A percentile compares a stretch with the other conserved stretches of the same genome.
These are phyloP conservation scores for Crucihimalaya himalaica DNA, from an alignment of 345 rosid genomes.

Conservation along the genomic window DNA sequence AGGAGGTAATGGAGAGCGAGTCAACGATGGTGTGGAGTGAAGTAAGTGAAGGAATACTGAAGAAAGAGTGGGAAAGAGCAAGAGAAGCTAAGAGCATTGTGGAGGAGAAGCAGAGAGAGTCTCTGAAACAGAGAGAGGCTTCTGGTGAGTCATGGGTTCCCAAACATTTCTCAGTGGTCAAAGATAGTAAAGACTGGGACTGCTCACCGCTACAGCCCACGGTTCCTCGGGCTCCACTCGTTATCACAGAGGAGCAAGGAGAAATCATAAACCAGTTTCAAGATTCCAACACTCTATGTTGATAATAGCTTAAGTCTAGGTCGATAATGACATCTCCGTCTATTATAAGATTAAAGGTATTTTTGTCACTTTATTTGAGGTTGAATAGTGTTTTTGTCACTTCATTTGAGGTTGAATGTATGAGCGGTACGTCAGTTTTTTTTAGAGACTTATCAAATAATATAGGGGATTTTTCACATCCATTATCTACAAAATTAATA, in stretches of 20 bases:
- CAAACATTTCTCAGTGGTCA: constrained; percentile 51
- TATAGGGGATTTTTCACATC: neutral
- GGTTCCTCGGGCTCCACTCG: constrained; percentile 70
- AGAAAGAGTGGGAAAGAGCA: constrained; percentile 72
- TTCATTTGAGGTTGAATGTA: neutral
- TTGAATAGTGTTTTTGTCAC: neutral
- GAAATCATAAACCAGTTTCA: neutral
- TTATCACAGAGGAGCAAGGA: constrained; percentile 15
- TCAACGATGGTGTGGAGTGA: constrained; percentile 69
- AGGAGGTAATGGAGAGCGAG: constrained; percentile 58
- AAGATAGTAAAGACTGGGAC: constrained; percentile 56
- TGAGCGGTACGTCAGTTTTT: neutral
- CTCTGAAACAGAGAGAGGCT: constrained; percentile 50
- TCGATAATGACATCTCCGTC: neutral
- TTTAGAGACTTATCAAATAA: neutral
- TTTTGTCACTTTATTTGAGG: neutral
- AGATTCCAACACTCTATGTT: neutral
- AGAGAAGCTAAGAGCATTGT: constrained; percentile 61
- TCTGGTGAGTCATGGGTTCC: constrained; percentile 65
- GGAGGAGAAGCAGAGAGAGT: constrained; percentile 68
- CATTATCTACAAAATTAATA: neutral
- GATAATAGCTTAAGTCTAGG: neutral
- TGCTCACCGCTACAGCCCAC: constrained; percentile 51
- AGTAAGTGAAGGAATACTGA: constrained; percentile 59
- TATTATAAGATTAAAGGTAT: neutral